phyloP scores from a whole-genome alignment of 352 stramenopile genomes.

The Pythium dissimile region DNA sequence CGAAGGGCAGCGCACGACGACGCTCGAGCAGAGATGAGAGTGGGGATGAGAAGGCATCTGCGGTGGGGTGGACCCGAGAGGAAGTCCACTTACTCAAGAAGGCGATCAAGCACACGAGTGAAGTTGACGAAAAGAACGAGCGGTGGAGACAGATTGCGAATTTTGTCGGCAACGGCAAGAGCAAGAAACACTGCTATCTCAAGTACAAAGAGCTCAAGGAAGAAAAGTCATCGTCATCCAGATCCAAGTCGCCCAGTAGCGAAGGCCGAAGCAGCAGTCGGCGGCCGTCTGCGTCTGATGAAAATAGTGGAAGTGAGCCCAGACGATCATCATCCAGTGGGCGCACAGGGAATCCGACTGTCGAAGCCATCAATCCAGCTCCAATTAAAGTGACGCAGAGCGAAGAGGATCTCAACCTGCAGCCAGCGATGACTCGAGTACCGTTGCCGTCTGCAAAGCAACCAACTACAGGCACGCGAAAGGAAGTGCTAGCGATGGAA shows the following conservation, averaged over 20 bases:
- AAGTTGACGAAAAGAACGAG: slow-evolving; percentile 62
- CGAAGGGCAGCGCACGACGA: neutral
- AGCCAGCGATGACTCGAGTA: neutral
- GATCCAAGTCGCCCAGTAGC: neutral
- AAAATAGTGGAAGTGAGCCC: slow-evolving; percentile 1
- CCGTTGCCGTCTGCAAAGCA: neutral
- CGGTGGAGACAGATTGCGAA: slow-evolving; percentile 66
- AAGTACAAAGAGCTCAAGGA: slow-evolving; percentile 86
- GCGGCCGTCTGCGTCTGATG: slow-evolving; percentile 18
- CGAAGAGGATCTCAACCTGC: neutral
- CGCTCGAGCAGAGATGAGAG: slow-evolving; percentile 3
- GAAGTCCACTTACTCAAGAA: slow-evolving; percentile 59
- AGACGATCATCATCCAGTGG: no score
- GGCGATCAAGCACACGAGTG: slow-evolving; percentile 65
- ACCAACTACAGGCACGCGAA: neutral
- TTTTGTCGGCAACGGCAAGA: slow-evolving; percentile 55
- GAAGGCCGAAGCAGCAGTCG: slow-evolving; percentile 5
- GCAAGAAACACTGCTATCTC: slow-evolving; percentile 81
- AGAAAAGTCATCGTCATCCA: slow-evolving; percentile 34
- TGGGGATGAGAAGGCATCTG: slow-evolving; percentile 23
- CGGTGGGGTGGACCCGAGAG: slow-evolving; percentile 46
- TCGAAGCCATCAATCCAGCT: no score
- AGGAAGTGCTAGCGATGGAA: slow-evolving; percentile 39
- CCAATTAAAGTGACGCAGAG: neutral
- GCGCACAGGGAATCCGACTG: no score